Percentiles rank a stretch among this genome's conserved stretches.
Conservation (phyloP, 2,329 filamentous ascomycete species). For the Diaporthe ampelina region DNA sequence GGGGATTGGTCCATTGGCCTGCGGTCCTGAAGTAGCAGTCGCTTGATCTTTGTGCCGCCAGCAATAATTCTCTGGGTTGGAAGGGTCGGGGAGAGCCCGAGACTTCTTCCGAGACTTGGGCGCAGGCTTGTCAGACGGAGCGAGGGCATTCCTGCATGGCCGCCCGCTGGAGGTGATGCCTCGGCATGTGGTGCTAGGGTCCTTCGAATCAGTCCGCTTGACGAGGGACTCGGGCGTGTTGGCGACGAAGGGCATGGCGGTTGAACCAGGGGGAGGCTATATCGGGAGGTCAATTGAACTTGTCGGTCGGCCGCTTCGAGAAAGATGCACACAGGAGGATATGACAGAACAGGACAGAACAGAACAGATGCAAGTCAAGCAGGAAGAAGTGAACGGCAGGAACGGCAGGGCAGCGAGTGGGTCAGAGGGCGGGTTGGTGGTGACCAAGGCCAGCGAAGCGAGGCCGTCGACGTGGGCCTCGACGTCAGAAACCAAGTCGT, state of each 20-base stretch:
- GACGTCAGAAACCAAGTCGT: constrained; percentile 38
- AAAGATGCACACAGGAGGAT: not conserved
- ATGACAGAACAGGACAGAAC: not conserved
- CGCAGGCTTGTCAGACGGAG: constrained; percentile 57
- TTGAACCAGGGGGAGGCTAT: constrained; percentile 22
- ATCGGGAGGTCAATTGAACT: not conserved
- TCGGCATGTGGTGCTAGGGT: constrained; percentile 86
- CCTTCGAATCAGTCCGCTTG: constrained; percentile 85
- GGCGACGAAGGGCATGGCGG: constrained; percentile 73
- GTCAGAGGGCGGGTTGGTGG: constrained; percentile 20
- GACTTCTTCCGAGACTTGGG: constrained; percentile 47
- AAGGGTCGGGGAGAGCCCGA: constrained; percentile 62
- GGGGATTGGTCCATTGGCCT: constrained; percentile 65
- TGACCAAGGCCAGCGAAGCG: constrained; percentile 38
- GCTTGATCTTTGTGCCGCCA: constrained; percentile 97
- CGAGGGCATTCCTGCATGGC: constrained; percentile 82
- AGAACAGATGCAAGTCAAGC: no score
- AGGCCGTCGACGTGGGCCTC: constrained; percentile 38
- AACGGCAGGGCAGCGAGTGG: constrained; percentile 14
- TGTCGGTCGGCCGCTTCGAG: not conserved
- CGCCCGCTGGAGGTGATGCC: constrained; percentile 87
- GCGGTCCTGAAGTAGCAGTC: constrained; percentile 60
- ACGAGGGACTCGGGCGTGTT: constrained; percentile 87
- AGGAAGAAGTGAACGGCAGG: constrained; percentile 15
- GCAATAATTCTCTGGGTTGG: constrained; percentile 80